Percentiles rank a stretch among this genome's conserved stretches.
These are phyloP conservation scores for Candida endomychidarum DNA, from an alignment of 805 yeast genomes.

Conservation along the genomic window DNA sequence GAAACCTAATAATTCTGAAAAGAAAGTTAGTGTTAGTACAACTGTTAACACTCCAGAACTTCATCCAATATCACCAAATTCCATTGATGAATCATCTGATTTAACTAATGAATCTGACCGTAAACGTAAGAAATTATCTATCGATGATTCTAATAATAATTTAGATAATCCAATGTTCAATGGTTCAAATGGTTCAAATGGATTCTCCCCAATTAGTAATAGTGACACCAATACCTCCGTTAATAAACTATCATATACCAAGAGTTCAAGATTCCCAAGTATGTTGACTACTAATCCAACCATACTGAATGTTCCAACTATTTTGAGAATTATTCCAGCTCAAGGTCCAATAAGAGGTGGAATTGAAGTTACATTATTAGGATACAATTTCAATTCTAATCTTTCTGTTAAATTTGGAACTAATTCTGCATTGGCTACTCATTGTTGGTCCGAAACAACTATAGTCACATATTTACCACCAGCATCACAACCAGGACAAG, in stretches of 20 bases:
- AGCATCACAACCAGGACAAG: conserved; percentile 85
- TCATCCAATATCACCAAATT: conserved; percentile 59
- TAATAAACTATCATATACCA: conserved; percentile 12
- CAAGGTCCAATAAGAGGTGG: conserved; percentile 98
- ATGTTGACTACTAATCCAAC: conserved; percentile 4
- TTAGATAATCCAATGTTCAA: conserved; percentile 39
- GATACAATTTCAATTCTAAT: conserved; percentile 82
- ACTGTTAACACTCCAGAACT: conserved; percentile 8
- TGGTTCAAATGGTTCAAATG: conserved; percentile 41
- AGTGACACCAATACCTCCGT: conserved; percentile 40
- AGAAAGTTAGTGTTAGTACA: not conserved
- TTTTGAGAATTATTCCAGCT: conserved; percentile 89
- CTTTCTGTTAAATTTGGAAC: conserved; percentile 84
- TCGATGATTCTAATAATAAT: conserved; percentile 42
- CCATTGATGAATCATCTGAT: conserved; percentile 62
- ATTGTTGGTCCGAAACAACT: conserved; percentile 94
- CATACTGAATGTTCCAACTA: conserved; percentile 45
- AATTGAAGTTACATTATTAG: conserved; percentile 87
- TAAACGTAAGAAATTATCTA: conserved; percentile 50
- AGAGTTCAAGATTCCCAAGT: conserved; percentile 14
- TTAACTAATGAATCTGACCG: conserved; percentile 43
- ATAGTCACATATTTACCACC: conserved; percentile 95
- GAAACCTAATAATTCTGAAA: conserved; percentile 43
- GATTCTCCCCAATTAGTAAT: conserved; percentile 46
- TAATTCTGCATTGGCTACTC: conserved; percentile 75